phyloP scores from a whole-genome alignment of 768 basidiomycete genomes.

The Macrocybe gigantea region DNA sequence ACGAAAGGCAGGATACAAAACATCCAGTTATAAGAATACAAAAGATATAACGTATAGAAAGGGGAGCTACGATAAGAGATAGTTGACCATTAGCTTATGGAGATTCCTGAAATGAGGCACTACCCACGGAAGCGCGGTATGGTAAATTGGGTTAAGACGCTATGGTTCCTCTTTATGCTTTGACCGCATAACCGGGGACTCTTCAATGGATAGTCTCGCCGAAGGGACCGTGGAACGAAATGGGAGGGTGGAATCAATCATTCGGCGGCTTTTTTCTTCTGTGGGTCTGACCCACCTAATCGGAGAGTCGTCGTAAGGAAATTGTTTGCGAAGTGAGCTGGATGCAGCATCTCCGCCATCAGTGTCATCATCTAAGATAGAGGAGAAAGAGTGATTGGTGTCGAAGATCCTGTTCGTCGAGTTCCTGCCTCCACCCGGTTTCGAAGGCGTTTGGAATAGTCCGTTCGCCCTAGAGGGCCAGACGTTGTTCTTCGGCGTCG shows the following conservation, averaged over 20 bases:
- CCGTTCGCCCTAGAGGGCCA: conserved; percentile 40
- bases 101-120: not conserved
- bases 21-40: too few species aligned
- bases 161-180: conserved; percentile 7
- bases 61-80: too few species aligned
- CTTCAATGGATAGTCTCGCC: conserved; percentile 19
- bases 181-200: conserved; percentile 28
- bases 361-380: conserved; percentile 23
- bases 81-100: too few species aligned
- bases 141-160: conserved; percentile 2
- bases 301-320: conserved; percentile 46
- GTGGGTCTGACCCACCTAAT: conserved; percentile 35
- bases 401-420: conserved; percentile 21
- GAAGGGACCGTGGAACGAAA: conserved; percentile 13
- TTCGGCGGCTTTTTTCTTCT: conserved; percentile 25
- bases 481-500: conserved; percentile 54
- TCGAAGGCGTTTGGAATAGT: conserved; percentile 51
- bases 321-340: conserved; percentile 17
- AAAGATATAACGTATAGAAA: too few species aligned
- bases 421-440: conserved; percentile 23
- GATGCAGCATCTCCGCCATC: conserved; percentile 13
- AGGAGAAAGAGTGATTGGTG: conserved; percentile 19
- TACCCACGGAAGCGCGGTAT: not conserved
- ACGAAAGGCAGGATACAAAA: not conserved
- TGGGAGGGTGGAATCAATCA: conserved; percentile 27